phyloP scores from a whole-genome alignment of 805 yeast genomes.

The Candida manassasensis region DNA sequence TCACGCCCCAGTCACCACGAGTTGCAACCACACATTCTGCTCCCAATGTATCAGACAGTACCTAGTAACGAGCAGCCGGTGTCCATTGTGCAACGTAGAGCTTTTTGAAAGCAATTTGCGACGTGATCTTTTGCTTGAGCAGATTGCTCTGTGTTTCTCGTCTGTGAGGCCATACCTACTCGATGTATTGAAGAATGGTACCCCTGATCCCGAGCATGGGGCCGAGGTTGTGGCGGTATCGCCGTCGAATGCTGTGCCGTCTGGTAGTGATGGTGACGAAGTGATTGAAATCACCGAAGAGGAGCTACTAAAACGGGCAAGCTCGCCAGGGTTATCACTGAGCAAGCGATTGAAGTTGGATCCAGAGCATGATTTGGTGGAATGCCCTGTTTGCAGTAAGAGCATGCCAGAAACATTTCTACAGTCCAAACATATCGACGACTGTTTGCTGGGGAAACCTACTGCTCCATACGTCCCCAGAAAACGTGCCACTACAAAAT shows the following conservation, averaged over 20 bases:
- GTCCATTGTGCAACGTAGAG: constrained; percentile 76
- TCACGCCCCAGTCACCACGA: constrained; percentile 73
- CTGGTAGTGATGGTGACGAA: too few relatives aligned
- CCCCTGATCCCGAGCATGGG: background rate
- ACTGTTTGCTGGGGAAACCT: constrained; percentile 44
- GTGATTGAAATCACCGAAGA: constrained; percentile 2
- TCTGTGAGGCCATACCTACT: constrained; percentile 12
- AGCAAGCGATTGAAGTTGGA: constrained; percentile 3
- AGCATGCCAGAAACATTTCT: constrained; percentile 50
- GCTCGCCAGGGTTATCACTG: constrained; percentile 1
- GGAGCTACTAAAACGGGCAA: background rate
- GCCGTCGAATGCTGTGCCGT: constrained; percentile 5
- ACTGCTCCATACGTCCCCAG: constrained; percentile 9
- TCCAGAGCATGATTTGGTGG: constrained; percentile 27
- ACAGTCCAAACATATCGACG: constrained; percentile 59
- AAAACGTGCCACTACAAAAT: constrained; percentile 1
- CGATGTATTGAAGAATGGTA: constrained; percentile 4
- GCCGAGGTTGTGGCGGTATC: background rate
- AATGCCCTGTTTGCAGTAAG: constrained; percentile 65
- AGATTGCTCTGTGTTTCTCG: constrained; percentile 52
- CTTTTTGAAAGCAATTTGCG: constrained; percentile 65
- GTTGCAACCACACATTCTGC: constrained; percentile 88
- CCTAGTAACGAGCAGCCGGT: constrained; percentile 51
- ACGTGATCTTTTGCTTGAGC: constrained; percentile 68
- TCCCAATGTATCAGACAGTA: constrained; percentile 78